Base-by-base conservation (phyloP, 257 asterid species). In the Gardenia jasminoides region DNA sequence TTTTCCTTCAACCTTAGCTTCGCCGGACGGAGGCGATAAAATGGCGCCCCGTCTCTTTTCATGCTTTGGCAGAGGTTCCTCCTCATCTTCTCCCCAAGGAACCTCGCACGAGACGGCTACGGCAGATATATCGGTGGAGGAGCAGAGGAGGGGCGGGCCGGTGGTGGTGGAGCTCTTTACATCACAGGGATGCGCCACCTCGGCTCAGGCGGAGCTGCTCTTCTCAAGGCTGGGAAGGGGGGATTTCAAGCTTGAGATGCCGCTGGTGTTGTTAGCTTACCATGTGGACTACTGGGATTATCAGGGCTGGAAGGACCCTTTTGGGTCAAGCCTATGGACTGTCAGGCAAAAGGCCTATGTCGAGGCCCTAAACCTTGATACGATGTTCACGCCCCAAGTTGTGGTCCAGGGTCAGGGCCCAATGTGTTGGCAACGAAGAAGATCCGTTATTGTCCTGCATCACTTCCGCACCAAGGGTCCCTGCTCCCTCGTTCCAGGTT, bases 261-360 rank as follows among this genome's bases (percentile, higher is more conserved):
- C 98, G 79, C 77, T 94, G 85, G 59, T 91, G 1, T 46, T 93
- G 88, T 47, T 94, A 87, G 90, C 94, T 0, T 94, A 87, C 80
- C 98, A 94, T 78, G 98, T 94, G 22, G 98, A 94, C 78, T 87
- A 86, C 67, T 94, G 99, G 98, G 98, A 94, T 77, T 93, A 94
- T 48, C 89, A 80, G 84, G 99, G 98, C 33, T 94, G 99, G 99
- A 94, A 90, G 77, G 99, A 94, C 30, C 95, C 97, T 0, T 94
- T 85, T 46, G 97, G 90, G n/a, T 94, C 98, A 0, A 87, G 87
- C 82, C 88, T 84, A 52, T 94, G 99, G 99, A 94, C 99, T 41
- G 98, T 93, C 0, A 82, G 97, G 30, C 97, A 94, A 30, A 94
- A 94, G 90, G 93, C 90, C 41, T 94, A 94, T 54, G 92, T 94